Evolutionary conservation across 345 rosid species (phyloP).

Genomic region (thale cress (Arabidopsis thaliana)): DNA sequence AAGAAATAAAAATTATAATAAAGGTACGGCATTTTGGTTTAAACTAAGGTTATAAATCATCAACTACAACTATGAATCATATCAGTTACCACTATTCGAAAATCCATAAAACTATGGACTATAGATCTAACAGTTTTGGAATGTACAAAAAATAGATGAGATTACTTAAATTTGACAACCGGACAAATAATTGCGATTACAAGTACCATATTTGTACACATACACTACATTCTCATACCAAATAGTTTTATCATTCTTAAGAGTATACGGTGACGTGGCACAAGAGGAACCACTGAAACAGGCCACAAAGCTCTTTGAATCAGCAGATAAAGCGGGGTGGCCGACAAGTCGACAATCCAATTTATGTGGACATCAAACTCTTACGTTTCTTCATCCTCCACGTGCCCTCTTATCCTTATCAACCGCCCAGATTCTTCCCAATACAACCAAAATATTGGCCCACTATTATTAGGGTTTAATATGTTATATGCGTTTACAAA

Average conservation of each 20-base stretch:
- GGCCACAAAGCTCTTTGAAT: slow-evolving; percentile 30
- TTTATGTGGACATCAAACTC: slow-evolving; percentile 59
- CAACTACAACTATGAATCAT: background rate
- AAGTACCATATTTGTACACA: slow-evolving; percentile 38
- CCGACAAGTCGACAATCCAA: slow-evolving; percentile 78
- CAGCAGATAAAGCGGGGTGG: slow-evolving; percentile 68
- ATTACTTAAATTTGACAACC: slow-evolving; percentile 15
- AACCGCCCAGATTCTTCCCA: slow-evolving; percentile 36
- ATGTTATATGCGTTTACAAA: slow-evolving; percentile 1
- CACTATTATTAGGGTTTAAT: slow-evolving; percentile 20
- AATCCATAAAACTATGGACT: background rate
- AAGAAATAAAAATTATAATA: background rate
- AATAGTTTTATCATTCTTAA: slow-evolving; percentile 20
- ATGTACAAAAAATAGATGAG: background rate
- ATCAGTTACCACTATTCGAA: background rate
- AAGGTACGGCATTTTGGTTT: background rate
- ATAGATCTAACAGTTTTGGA: background rate
- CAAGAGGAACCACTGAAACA: slow-evolving; percentile 31
- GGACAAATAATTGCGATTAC: slow-evolving; percentile 24
- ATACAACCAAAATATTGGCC: slow-evolving; percentile 3
- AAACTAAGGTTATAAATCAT: background rate
- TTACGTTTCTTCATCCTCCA: slow-evolving; percentile 45
- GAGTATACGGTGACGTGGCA: slow-evolving; percentile 36
- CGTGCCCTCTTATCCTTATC: slow-evolving; percentile 48
- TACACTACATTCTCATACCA: slow-evolving; percentile 24